These are phyloP conservation scores for Neurospora cerealis DNA, from an alignment of 495 filamentous ascomycete genomes.

Conservation along the genomic window DNA sequence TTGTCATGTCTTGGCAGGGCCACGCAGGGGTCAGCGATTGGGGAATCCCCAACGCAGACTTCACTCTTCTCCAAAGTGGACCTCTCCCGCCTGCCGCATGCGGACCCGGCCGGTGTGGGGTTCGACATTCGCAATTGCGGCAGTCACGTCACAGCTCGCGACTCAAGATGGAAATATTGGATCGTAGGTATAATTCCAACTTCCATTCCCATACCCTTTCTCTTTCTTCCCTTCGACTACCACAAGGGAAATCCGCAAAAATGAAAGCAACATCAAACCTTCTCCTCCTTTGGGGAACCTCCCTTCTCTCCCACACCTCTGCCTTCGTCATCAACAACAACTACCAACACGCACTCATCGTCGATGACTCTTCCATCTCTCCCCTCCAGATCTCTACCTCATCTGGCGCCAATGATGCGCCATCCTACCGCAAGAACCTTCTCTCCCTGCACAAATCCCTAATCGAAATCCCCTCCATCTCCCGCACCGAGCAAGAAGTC, in stretches of 20 bases:
- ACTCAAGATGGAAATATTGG: not conserved
- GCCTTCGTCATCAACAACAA: not conserved
- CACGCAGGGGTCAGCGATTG: not conserved
- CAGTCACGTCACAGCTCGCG: not conserved
- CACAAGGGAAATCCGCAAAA: not conserved
- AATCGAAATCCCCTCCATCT: constrained; percentile 65
- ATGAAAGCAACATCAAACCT: not conserved
- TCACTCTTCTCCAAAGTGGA: not conserved
- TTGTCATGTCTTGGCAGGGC: not conserved
- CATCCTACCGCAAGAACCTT: constrained; percentile 39
- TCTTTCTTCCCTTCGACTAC: not conserved
- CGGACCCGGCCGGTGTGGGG: not conserved
- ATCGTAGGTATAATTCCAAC: not conserved
- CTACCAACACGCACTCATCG: not conserved
- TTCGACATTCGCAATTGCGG: not conserved
- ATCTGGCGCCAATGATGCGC: not conserved
- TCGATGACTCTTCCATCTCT: not conserved
- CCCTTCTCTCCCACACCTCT: not conserved
- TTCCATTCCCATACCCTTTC: not conserved
- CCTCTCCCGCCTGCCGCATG: not conserved
- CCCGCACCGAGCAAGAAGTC: constrained; percentile 59
- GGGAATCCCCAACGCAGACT: not conserved
- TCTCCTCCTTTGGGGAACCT: not conserved
- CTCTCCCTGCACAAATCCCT: constrained; percentile 70
- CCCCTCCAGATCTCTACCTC: not conserved